Conservation (phyloP, 352 stramenopile genomes). For the Phytophthora ramorum region DNA sequence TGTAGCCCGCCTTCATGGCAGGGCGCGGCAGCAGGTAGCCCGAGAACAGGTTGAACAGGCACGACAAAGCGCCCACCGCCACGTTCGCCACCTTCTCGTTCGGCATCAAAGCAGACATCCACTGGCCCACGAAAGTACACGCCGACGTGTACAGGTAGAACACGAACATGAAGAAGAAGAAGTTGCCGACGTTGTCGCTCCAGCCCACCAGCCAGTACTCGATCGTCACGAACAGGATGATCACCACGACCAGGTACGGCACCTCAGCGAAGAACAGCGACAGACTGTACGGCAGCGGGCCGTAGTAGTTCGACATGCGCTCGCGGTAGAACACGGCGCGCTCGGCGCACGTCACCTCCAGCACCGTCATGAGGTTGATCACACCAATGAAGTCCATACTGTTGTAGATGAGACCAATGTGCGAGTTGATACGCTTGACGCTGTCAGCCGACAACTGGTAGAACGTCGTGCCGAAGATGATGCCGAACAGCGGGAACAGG, state of each 20-base stretch:
- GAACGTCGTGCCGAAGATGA: slow-evolving; percentile 64
- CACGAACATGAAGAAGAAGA: too few species aligned
- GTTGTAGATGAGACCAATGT: slow-evolving; percentile 66
- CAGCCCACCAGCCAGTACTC: too few species aligned
- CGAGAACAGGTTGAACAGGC: slow-evolving; percentile 68
- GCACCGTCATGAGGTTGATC: slow-evolving; percentile 32
- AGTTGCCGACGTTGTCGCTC: too few species aligned
- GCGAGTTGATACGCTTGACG: slow-evolving; percentile 45
- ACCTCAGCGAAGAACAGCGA: too few species aligned
- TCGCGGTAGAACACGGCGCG: too few species aligned
- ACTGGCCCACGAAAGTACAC: slow-evolving; percentile 69
- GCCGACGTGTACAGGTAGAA: too few species aligned
- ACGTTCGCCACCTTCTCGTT: slow-evolving; percentile 79
- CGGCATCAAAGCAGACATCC: slow-evolving; percentile 72
- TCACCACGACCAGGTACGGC: too few species aligned
- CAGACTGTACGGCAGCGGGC: too few species aligned
- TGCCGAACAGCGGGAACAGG: slow-evolving; percentile 45
- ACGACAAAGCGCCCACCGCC: slow-evolving; percentile 66
- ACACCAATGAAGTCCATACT: slow-evolving; percentile 59
- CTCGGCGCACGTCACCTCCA: slow-evolving; percentile 46
- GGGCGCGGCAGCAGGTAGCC: slow-evolving; percentile 59
- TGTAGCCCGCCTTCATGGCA: too few species aligned
- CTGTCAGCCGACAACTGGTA: slow-evolving; percentile 36
- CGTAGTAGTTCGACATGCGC: too few species aligned
- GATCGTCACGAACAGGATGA: too few species aligned